Evolutionary conservation across 2,329 filamentous ascomycete genomes (phyloP).

Genomic region (Blumeriella jaapii): DNA sequence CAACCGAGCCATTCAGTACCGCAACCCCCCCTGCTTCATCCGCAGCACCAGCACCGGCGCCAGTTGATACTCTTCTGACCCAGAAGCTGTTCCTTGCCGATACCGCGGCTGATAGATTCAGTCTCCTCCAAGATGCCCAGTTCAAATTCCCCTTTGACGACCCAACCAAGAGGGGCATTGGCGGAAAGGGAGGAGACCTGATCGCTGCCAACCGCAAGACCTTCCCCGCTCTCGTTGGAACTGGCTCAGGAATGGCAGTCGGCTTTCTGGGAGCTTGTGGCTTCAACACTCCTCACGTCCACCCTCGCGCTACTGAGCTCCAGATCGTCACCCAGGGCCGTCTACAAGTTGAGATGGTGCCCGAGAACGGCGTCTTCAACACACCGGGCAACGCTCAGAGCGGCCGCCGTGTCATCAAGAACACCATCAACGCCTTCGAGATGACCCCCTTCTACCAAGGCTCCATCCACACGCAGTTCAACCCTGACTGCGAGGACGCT

Average conservation of each 20-base stretch:
- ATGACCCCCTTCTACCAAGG: conserved; percentile 45
- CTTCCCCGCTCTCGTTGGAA: conserved; percentile 44
- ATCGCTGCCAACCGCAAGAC: conserved; percentile 42
- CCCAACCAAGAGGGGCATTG: conserved; percentile 21
- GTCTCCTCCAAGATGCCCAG: conserved; percentile 32
- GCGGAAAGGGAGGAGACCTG: conserved; percentile 36
- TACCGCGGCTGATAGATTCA: conserved; percentile 33
- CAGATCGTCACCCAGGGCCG: conserved; percentile 38
- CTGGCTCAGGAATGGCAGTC: conserved; percentile 38
- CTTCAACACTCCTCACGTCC: conserved; percentile 45
- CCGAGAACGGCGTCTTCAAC: conserved; percentile 38
- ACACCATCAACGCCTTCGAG: conserved; percentile 33
- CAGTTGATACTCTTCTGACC: conserved; percentile 13
- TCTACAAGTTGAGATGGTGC: conserved; percentile 40
- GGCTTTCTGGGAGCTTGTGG: conserved; percentile 41
- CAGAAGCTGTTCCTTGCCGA: conserved; percentile 21
- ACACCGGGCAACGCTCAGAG: conserved; percentile 23
- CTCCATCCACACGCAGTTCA: conserved; percentile 43
- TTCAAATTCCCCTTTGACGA: conserved; percentile 39
- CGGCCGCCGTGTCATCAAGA: conserved; percentile 31
- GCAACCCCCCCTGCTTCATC: conserved; percentile 7
- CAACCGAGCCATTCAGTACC: conserved; percentile 18
- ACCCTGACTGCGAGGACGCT: conserved; percentile 40
- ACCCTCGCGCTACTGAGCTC: conserved; percentile 42
- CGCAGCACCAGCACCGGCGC: conserved; percentile 4